Percentiles rank a stretch among this genome's conserved stretches.
phyloP scores from a whole-genome alignment of 352 stramenopile genomes.

The Plasmopara muralis region DNA sequence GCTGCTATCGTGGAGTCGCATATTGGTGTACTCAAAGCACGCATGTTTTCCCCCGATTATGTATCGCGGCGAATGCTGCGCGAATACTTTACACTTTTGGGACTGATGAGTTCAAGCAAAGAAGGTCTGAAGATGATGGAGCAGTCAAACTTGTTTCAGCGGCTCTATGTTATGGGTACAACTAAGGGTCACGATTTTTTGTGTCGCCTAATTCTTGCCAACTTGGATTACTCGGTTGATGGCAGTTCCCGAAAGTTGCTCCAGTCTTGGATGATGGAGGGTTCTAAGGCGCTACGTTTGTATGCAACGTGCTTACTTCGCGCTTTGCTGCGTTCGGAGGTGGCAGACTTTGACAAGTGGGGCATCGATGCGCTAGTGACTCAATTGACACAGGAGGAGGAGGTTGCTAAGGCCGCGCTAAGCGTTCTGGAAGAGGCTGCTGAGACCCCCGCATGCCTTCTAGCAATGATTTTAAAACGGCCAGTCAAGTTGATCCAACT shows the following conservation, averaged over 20 bases:
- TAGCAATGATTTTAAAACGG: slow-evolving; percentile 81
- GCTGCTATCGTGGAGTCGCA: slow-evolving; percentile 85
- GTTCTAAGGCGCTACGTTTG: slow-evolving; percentile 75
- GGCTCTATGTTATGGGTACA: slow-evolving; percentile 81
- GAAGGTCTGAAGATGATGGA: slow-evolving; percentile 89
- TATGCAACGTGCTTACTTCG: slow-evolving; percentile 82
- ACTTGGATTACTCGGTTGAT: slow-evolving; percentile 85
- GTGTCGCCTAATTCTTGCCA: slow-evolving; percentile 82
- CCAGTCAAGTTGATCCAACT: slow-evolving; percentile 72
- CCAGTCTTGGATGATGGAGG: slow-evolving; percentile 84
- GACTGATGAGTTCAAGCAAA: slow-evolving; percentile 85
- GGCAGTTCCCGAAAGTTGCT: slow-evolving; percentile 81
- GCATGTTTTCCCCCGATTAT: slow-evolving; percentile 86
- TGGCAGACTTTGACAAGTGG: slow-evolving; percentile 86
- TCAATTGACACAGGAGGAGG: slow-evolving; percentile 79
- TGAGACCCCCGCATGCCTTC: slow-evolving; percentile 73
- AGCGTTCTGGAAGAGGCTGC: slow-evolving; percentile 84
- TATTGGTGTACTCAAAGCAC: slow-evolving; percentile 78
- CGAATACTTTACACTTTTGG: slow-evolving; percentile 85
- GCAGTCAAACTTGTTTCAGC: slow-evolving; percentile 85
- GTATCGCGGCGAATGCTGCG: slow-evolving; percentile 82
- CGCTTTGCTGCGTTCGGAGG: slow-evolving; percentile 73
- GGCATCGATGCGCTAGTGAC: slow-evolving; percentile 81
- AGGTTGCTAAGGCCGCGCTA: slow-evolving; percentile 77
- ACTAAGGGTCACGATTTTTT: slow-evolving; percentile 85